Evolutionary conservation across 192 early-diverging fungal species (phyloP).

Genomic region (Umbelopsis isabellina): DNA sequence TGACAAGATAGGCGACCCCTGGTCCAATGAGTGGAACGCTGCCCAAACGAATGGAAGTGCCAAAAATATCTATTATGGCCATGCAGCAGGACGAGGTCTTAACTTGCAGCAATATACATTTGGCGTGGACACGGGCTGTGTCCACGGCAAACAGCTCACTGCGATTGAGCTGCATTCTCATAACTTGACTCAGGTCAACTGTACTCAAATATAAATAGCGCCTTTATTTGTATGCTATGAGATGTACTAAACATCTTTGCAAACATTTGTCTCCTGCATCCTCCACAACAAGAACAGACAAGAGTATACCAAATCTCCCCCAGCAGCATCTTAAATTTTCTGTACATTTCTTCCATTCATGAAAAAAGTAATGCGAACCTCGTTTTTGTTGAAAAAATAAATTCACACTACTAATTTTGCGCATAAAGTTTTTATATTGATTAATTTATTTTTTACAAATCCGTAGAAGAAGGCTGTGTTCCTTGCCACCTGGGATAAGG

Average conservation of each 20-base stretch:
- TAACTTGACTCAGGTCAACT: constrained; percentile 25
- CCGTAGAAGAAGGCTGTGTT: too few relatives aligned
- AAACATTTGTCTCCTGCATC: constrained; percentile 15
- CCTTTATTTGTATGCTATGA: neutral
- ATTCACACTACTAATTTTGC: too few relatives aligned
- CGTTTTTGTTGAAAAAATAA: too few relatives aligned
- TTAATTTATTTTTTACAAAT: too few relatives aligned
- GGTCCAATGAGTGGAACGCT: constrained; percentile 45
- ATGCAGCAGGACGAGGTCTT: constrained; percentile 65
- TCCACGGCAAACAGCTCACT: constrained; percentile 65
- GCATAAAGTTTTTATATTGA: too few relatives aligned
- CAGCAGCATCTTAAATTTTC: neutral
- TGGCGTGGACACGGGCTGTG: constrained; percentile 74
- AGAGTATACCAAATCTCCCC: neutral
- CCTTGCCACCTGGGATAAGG: too few relatives aligned
- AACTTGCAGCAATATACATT: constrained; percentile 56
- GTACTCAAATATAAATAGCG: neutral
- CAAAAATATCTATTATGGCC: constrained; percentile 65
- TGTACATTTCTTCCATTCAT: neutral
- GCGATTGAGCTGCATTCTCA: constrained; percentile 47
- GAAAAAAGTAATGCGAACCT: neutral
- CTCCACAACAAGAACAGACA: neutral
- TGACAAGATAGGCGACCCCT: constrained; percentile 41
- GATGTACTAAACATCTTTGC: constrained; percentile 1
- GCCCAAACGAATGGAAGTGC: constrained; percentile 34